Conservation (phyloP, 2,329 filamentous ascomycete species). For the Pseudocercospora crystallina region DNA sequence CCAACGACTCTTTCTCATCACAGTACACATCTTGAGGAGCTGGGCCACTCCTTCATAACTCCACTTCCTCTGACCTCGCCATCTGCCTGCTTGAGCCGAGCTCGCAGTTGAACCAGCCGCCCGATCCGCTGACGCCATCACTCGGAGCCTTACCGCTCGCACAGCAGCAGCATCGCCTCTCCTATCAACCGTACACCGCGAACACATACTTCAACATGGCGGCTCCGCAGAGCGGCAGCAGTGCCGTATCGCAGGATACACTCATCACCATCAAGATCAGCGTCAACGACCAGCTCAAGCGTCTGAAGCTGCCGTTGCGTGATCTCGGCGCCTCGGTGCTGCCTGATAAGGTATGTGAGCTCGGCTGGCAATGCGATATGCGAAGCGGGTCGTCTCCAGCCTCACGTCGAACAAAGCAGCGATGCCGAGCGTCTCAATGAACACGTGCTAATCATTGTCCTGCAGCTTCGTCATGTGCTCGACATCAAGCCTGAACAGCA, state of each 20-base stretch:
- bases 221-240: conserved; percentile 29
- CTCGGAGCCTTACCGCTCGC: not conserved
- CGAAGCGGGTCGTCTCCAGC: not conserved
- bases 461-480: conserved; percentile 69
- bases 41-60: conserved; percentile 1
- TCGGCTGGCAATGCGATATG: conserved; percentile 6
- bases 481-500: conserved; percentile 61
- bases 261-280: conserved; percentile 83
- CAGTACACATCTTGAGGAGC: not conserved
- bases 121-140: conserved; percentile 1
- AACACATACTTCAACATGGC: conserved; percentile 38
- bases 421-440: conserved; percentile 3
- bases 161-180: not conserved
- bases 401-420: not conserved
- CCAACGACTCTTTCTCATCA: not conserved
- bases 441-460: conserved; percentile 20
- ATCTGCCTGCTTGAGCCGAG: conserved; percentile 1
- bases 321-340: conserved; percentile 75
- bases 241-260: conserved; percentile 63
- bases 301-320: conserved; percentile 85
- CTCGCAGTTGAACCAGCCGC: not conserved
- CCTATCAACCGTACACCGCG: not conserved
- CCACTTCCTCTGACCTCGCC: not conserved
- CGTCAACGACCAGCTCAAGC: conserved; percentile 71
- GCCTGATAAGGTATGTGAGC: conserved; percentile 74